Base-by-base conservation (phyloP, 495 filamentous ascomycete genomes). In the Hypoxylon rickii region DNA sequence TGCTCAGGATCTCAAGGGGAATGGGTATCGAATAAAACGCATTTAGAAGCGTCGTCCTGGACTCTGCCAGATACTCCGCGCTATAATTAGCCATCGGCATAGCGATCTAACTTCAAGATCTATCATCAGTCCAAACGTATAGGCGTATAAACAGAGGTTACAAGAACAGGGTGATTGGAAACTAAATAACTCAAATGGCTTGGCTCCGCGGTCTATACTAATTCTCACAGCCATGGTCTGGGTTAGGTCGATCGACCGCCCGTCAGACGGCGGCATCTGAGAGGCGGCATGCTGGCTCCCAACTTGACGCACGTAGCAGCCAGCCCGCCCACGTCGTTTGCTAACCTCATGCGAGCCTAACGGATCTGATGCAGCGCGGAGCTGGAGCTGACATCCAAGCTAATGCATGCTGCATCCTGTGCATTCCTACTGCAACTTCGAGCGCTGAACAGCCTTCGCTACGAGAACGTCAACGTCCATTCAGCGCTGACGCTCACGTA, bases 1-100 rank as follows among this genome's bases (percentile, higher is more conserved):
- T 67, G 41, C 61, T 67, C 15, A 61, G 12, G 17, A 64, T 45
- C 53, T 67, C 64, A 21, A 67, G 61, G 0, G 61, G 60, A 19
- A 67, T 67, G 1, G 64, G 64, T 3, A 67, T 51, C 6, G 64
- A 44, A 34, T 61, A 67, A 18, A 64, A 52, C 1, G 46, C 32
- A 44, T 58, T 64, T 7, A 62, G 20, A 2, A 67, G 13, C 2
- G 49, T 29, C 38, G 56, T 61, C 38, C 55, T 56, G 20, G 60
- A 63, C 44, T 67, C 45, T 19, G 64, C 64, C 18, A 64, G 39
- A 33, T 64, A 67, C 13, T 54, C 56, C 3, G 51, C 18, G 49
- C 61, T 64, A 37, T 56, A 60, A 11, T 42, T 61, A 29, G 26
- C 38, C 15, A 46, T 40, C 32, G 50, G 43, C 61, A 61, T 64